Base-by-base conservation (phyloP, 2,329 filamentous ascomycete species). In the Colletotrichum lindemuthianum region DNA sequence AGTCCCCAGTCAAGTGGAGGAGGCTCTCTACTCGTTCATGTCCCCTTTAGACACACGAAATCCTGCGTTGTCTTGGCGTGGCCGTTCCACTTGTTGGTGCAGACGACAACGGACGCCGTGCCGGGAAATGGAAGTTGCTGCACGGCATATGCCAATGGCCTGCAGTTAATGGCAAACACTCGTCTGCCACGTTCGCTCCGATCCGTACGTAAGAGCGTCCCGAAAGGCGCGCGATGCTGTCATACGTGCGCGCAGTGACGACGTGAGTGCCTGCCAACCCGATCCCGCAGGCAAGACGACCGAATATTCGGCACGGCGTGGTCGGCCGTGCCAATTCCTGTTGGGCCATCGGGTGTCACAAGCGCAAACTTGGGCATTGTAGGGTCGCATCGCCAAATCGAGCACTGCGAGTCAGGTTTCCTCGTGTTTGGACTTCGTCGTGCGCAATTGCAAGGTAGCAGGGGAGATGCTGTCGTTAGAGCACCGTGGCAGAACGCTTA, bases 211-310 rank as follows among this genome's bases (percentile, higher is more conserved):
- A 51, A 33, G 33, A 24, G 32, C 45, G n/a, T 56, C 33, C 41
- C 24, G 11, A 36, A 33, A 33, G 32, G 47, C 44, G 63, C 39
- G 47, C 63, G 52, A 65, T 65, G 63, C 41, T 65, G 58, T 65
- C 63, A 65, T 63, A 24, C n/a, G 36, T 43, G 60, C 43, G 53
- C 49, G 40, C 39, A 36, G 60, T 64, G 63, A 64, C 63, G 63
- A 66, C 54, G 60, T 36, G 16, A 48, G 50, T 64, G 41, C 63
- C 60, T 66, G 60, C 39, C 60, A 50, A 40, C 37, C 47, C 43
- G 37, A 40, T 43, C 24, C 48, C 64, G 53, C 63, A 66, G 49
- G 53, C 59, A 53, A 59, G 63, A 49, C 49, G 49, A 66, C 63
- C 59, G 63, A 64, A 44, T 64, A 36, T 63, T 50, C 39, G 59